Evolutionary conservation across 768 basidiomycete species (phyloP), one percentile per base, ranked within the genome.

Genomic region (Phaffia tasmanica): DNA sequence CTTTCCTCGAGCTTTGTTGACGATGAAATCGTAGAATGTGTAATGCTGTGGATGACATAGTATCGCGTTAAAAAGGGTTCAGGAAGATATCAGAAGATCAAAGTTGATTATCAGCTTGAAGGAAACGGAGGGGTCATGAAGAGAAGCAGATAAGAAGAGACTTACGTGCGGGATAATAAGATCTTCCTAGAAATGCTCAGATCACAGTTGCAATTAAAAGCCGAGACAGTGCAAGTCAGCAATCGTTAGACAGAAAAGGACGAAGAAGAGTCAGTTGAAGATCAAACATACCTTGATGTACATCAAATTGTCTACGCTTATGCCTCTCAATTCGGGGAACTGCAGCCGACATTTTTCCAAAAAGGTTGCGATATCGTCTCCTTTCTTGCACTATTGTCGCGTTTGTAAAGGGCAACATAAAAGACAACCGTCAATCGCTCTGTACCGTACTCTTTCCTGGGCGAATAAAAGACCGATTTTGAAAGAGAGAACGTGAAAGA

Each of bases 1-100:
- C 77, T 99, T 99, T 30, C 95, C 95, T 27, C 95, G 85, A 9
- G 93, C 92, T 78, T 95, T 97, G 81, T 98, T 98, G 72, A 98
- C 81, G 71, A 99, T 95, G 71, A 99, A 98, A 77, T 73, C 72
- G 65, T 72, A 60, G 59, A 69, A 69, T 19, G 67, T 69, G 63
- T 69, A 69, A 57, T 69, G 67, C 67, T 69, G 57, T 4, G 7
- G 56, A 5, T 18, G 27, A 8, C 1, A 27, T 23, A 1, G 35
- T n/a, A 29, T 3, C 11, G 23, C 51, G 8, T n/a, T 32, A 21
- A 27, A 15, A 27, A 27, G 6, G 46, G 49, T 1, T 4, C 15
- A 16, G 30, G 53, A 50, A 27, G 30, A 32, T 93, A 89, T 76
- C 97, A 98, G 75, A 99, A 99, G 1, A 93, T 32, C 11, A 57